Percentiles rank a stretch among this genome's conserved stretches.
Conservation (phyloP, 164 flowering plant genomes). For the Umbellularia californica region DNA sequence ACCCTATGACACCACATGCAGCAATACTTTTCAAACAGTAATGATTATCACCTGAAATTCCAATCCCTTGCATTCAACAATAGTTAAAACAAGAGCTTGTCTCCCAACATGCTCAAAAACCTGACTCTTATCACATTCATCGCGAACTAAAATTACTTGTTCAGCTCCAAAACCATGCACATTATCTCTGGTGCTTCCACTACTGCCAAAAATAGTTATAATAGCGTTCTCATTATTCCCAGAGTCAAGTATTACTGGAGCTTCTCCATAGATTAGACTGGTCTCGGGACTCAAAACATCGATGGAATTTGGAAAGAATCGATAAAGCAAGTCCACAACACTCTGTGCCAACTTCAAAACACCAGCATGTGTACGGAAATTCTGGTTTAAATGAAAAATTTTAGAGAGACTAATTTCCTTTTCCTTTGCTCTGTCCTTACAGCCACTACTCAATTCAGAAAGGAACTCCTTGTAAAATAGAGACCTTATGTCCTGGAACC, state of each 20-base stretch:
- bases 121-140: slow-evolving; percentile 48
- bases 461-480: slow-evolving; percentile 60
- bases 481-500: slow-evolving; percentile 28
- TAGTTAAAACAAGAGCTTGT: slow-evolving; percentile 73
- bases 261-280: slow-evolving; percentile 62
- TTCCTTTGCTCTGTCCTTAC: slow-evolving; percentile 10
- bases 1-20: neutral
- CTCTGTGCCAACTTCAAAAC: slow-evolving; percentile 67
- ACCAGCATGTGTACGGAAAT: slow-evolving; percentile 77
- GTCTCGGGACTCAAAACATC: slow-evolving; percentile 61
- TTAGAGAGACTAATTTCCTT: slow-evolving; percentile 42
- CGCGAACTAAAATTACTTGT: slow-evolving; percentile 81
- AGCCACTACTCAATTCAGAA: slow-evolving; percentile 20
- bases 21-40: neutral
- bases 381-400: slow-evolving; percentile 49
- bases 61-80: slow-evolving; percentile 79
- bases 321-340: slow-evolving; percentile 52
- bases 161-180: slow-evolving; percentile 74
- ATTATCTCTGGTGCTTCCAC: slow-evolving; percentile 20
- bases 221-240: slow-evolving; percentile 55
- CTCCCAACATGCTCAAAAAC: slow-evolving; percentile 44
- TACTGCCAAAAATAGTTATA: slow-evolving; percentile 51
- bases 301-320: slow-evolving; percentile 51
- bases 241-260: slow-evolving; percentile 59
- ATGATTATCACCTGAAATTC: slow-evolving; percentile 60